A percentile compares a stretch with the other conserved stretches of the same genome.
Conservation (phyloP, 2,329 filamentous ascomycete genomes). For the Tolypocladium tundrense region DNA sequence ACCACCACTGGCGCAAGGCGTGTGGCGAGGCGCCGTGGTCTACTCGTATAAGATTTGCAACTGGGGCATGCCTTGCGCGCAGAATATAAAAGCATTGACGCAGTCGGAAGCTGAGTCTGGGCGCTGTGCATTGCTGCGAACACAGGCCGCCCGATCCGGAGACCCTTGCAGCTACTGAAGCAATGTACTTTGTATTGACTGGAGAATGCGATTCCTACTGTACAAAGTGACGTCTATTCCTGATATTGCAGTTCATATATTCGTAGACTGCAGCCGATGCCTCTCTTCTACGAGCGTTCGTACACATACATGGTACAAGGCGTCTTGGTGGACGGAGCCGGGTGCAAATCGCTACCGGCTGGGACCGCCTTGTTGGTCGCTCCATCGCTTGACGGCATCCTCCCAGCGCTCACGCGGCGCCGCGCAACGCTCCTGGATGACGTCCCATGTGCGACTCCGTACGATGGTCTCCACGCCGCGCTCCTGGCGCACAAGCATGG, state of each 20-base stretch:
- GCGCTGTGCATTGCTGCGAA: neutral
- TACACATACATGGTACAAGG: neutral
- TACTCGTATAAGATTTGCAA: neutral
- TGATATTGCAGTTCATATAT: neutral
- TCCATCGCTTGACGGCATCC: slow-evolving; percentile 54
- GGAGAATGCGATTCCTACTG: neutral
- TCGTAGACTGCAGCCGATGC: neutral
- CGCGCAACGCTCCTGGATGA: slow-evolving; percentile 67
- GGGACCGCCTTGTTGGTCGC: slow-evolving; percentile 20
- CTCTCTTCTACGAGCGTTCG: neutral
- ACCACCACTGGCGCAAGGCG: neutral
- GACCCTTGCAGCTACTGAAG: neutral
- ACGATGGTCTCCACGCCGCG: slow-evolving; percentile 70
- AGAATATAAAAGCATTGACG: neutral
- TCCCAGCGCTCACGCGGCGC: slow-evolving; percentile 51
- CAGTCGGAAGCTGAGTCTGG: neutral
- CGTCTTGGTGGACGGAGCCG: neutral
- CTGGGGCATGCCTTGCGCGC: neutral
- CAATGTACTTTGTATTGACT: neutral
- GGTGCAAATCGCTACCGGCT: neutral
- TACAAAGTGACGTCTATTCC: neutral
- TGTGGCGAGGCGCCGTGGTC: neutral
- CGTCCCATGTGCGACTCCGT: slow-evolving; percentile 68
- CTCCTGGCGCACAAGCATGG: slow-evolving; percentile 63
- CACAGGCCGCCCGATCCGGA: neutral